A percentile compares a stretch with the other conserved stretches of the same genome.
Conservation (phyloP, 164 flowering plant species). For the Kalanchoe fedtschenkoi region DNA sequence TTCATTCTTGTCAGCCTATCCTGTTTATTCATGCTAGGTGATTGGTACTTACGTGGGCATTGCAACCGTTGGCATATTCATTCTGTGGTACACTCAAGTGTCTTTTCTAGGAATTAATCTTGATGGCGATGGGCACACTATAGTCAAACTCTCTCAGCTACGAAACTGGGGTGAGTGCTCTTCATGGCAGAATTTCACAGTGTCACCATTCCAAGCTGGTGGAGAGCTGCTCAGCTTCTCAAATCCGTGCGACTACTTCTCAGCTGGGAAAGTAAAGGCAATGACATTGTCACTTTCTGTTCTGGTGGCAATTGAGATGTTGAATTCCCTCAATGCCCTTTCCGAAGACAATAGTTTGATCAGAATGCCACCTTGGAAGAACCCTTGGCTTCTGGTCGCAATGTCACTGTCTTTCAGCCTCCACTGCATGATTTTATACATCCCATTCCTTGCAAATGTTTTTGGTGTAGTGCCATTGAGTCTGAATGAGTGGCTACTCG, state of each 20-base stretch:
- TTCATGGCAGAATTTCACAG: conserved; percentile 65
- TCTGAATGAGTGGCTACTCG: conserved; percentile 63
- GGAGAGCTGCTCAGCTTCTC: conserved; percentile 46
- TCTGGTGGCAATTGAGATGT: conserved; percentile 87
- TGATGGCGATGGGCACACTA: conserved; percentile 63
- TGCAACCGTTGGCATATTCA: conserved; percentile 80
- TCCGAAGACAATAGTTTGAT: conserved; percentile 83
- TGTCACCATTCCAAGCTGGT: conserved; percentile 41
- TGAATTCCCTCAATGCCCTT: conserved; percentile 82
- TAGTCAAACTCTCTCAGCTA: conserved; percentile 65
- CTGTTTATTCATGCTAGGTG: conserved; percentile 37
- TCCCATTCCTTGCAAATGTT: conserved; percentile 68
- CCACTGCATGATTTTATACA: conserved; percentile 66
- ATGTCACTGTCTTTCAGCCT: conserved; percentile 76
- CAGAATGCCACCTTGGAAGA: conserved; percentile 84
- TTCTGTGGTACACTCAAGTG: conserved; percentile 75
- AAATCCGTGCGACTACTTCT: conserved; percentile 78
- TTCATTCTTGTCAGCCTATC: not conserved
- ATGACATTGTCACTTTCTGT: conserved; percentile 83
- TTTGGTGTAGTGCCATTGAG: conserved; percentile 69
- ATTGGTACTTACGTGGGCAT: conserved; percentile 85
- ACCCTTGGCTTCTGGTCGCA: conserved; percentile 85
- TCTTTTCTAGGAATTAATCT: conserved; percentile 76
- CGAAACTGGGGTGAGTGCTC: conserved; percentile 70
- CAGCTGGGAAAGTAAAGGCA: conserved; percentile 78